phyloP scores from a whole-genome alignment of 192 early-diverging fungal genomes.

The Entrophospora sp. region DNA sequence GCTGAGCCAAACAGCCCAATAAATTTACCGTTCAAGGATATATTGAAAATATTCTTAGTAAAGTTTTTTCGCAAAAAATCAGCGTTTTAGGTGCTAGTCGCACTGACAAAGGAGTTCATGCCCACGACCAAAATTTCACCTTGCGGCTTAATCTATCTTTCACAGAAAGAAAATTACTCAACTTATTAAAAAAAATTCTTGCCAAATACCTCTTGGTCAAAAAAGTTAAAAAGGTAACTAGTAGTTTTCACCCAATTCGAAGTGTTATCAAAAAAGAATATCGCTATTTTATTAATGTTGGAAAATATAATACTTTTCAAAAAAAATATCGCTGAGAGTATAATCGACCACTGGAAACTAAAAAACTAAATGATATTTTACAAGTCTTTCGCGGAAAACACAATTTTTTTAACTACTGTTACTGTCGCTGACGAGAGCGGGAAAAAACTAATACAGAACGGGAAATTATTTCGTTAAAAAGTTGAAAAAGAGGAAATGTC shows the following conservation, averaged over 20 bases:
- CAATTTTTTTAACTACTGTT: constrained; percentile 3
- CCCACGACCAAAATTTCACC: constrained; percentile 1
- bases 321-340: neutral
- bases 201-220: neutral
- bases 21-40: constrained; percentile 1
- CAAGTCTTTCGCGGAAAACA: neutral
- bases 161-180: neutral
- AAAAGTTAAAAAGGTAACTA: neutral
- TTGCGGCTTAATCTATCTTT: neutral
- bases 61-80: constrained; percentile 1
- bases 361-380: constrained; percentile 7
- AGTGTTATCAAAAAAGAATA: neutral
- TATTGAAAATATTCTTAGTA: neutral
- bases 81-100: neutral
- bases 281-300: constrained; percentile 1
- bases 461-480: constrained; percentile 6
- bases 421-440: constrained; percentile 1
- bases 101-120: constrained; percentile 5
- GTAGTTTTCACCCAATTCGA: neutral
- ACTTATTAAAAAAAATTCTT: constrained; percentile 3
- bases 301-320: neutral
- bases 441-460: constrained; percentile 3
- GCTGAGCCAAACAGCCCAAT: neutral
- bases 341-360: neutral
- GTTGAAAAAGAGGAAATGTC: constrained; percentile 3